Evolutionary conservation across 2,329 filamentous ascomycete genomes (phyloP).

Genomic region (Tympanopsis confertula): DNA sequence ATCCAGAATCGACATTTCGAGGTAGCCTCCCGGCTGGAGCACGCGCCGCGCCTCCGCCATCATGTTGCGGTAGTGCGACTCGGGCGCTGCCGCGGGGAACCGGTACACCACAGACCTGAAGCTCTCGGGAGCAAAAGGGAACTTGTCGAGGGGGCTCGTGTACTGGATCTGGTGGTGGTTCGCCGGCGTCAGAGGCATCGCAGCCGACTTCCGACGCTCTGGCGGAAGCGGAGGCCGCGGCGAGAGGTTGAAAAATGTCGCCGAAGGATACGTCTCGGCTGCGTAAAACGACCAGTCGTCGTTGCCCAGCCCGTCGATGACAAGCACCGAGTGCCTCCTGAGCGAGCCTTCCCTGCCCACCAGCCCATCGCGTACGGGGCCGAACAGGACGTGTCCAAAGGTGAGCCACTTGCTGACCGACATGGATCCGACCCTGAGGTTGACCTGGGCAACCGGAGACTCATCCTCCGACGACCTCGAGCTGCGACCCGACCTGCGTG

Average conservation of each 20-base stretch:
- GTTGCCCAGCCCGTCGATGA: conserved; percentile 76
- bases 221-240: conserved; percentile 38
- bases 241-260: conserved; percentile 67
- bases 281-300: conserved; percentile 82
- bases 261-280: conserved; percentile 65
- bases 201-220: conserved; percentile 26
- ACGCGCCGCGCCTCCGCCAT: conserved; percentile 68
- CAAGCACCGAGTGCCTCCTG: conserved; percentile 56
- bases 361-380: conserved; percentile 64
- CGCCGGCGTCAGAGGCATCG: conserved; percentile 40
- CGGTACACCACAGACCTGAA: conserved; percentile 69
- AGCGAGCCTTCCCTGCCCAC: conserved; percentile 32
- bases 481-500: too few species aligned
- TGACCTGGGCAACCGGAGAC: conserved; percentile 58
- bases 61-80: conserved; percentile 57
- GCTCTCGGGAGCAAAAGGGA: conserved; percentile 66
- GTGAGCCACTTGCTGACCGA: conserved; percentile 82
- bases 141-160: conserved; percentile 46
- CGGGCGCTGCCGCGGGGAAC: conserved; percentile 61
- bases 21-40: conserved; percentile 63
- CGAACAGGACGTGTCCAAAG: conserved; percentile 74
- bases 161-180: conserved; percentile 72
- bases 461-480: conserved; percentile 40
- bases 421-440: conserved; percentile 68
- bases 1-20: conserved; percentile 71